Conservation (phyloP, 257 asterid species). For the Fraxinus excelsior region DNA sequence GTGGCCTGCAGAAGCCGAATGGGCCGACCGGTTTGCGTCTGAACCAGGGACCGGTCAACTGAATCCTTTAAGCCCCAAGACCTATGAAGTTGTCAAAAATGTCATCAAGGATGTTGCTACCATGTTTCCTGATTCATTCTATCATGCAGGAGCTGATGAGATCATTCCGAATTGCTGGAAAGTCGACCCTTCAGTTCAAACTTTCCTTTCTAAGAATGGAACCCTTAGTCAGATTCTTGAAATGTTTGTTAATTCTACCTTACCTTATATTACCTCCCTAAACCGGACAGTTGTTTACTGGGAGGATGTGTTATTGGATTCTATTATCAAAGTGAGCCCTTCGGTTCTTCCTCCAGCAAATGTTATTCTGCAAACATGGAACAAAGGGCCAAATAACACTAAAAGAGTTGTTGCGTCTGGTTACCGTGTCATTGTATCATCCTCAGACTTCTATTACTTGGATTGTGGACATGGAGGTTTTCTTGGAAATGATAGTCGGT, state of each 20-base stretch:
- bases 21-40: constrained; percentile 69
- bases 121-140: constrained; percentile 78
- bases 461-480: constrained; percentile 93
- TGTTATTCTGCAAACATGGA: constrained; percentile 86
- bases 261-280: constrained; percentile 67
- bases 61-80: constrained; percentile 70
- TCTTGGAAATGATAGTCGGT: constrained; percentile 63
- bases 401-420: constrained; percentile 65
- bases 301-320: constrained; percentile 80
- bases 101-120: constrained; percentile 49
- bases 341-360: constrained; percentile 60
- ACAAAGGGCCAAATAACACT: constrained; percentile 70
- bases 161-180: constrained; percentile 82
- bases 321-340: constrained; percentile 47
- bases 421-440: constrained; percentile 76
- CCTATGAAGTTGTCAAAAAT: constrained; percentile 69
- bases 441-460: constrained; percentile 72
- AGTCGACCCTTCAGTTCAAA: constrained; percentile 54
- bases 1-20: constrained; percentile 71
- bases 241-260: constrained; percentile 58
- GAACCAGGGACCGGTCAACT: constrained; percentile 95
- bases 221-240: constrained; percentile 74
- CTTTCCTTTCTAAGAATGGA: constrained; percentile 58
- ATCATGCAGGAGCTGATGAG: constrained; percentile 87
- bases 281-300: constrained; percentile 84